Evolutionary conservation across 2,329 filamentous ascomycete species (phyloP).

Genomic region (Tolypocladium pustulatum): DNA sequence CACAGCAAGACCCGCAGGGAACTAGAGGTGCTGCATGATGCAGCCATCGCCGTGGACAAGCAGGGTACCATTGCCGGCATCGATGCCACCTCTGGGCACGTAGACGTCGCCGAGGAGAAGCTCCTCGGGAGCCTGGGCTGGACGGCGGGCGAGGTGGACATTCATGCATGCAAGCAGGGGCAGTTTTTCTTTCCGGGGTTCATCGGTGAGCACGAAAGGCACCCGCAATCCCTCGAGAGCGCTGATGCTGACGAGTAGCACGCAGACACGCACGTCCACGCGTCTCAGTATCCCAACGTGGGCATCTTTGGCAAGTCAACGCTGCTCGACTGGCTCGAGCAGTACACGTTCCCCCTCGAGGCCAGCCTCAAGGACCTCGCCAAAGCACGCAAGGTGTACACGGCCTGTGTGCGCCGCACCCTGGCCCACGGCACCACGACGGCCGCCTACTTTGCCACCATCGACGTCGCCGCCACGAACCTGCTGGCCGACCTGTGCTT

Average conservation of each 20-base stretch:
- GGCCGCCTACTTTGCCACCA: slow-evolving; percentile 88
- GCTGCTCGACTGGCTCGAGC: slow-evolving; percentile 85
- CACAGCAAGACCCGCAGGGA: slow-evolving; percentile 37
- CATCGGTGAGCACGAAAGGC: slow-evolving; percentile 41
- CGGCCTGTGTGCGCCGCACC: slow-evolving; percentile 66
- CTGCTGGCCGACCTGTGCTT: slow-evolving; percentile 77
- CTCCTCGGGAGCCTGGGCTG: slow-evolving; percentile 35
- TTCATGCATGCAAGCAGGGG: slow-evolving; percentile 28
- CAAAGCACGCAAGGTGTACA: slow-evolving; percentile 64
- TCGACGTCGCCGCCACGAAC: slow-evolving; percentile 81
- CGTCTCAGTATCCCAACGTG: slow-evolving; percentile 86
- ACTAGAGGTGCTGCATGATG: slow-evolving; percentile 40
- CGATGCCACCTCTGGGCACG: slow-evolving; percentile 22
- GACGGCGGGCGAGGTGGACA: slow-evolving; percentile 24
- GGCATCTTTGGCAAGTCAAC: slow-evolving; percentile 92
- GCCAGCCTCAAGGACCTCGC: slow-evolving; percentile 54
- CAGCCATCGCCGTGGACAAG: slow-evolving; percentile 39
- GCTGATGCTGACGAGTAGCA: neutral
- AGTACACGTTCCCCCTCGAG: slow-evolving; percentile 92
- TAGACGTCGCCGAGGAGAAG: slow-evolving; percentile 16
- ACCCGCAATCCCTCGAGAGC: neutral
- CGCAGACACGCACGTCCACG: slow-evolving; percentile 88
- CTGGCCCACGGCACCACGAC: slow-evolving; percentile 87
- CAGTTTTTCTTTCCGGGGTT: slow-evolving; percentile 81
- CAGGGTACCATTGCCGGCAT: slow-evolving; percentile 40